Base-by-base conservation (phyloP, 208 protist genomes). In the Trypanosoma cruzi region DNA sequence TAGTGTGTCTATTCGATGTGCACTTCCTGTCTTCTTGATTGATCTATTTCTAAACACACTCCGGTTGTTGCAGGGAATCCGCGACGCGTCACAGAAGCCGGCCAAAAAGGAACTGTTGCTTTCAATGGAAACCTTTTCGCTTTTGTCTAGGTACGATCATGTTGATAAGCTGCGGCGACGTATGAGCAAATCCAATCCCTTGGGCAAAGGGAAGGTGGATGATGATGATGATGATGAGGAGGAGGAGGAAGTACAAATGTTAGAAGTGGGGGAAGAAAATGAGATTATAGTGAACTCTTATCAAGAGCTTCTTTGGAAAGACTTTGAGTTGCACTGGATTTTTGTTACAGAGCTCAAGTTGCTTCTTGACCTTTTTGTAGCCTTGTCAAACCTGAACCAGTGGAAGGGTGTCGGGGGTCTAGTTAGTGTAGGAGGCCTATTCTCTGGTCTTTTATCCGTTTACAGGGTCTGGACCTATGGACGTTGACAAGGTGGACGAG, bases 381-480 rank as follows among this genome's bases (percentile, higher is more conserved):
- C 88, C 18, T 68, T 82, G 13, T 84, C 85, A 31, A 85, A 84
- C 54, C 22, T 92, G 48, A 68, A 73, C 16, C 61, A 59, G 2
- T 96, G 86, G 86, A 86, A 89, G 46, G 65, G 68, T 32, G 68
- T 82, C 26, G 82, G 90, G 62, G 86, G 86, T 0, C 63, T 80
- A 2, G 80, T 92, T n/a, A 94, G 87, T 62, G 63, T 89, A 18
- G 86, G 84, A 6, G 91, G 91, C 53, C 77, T 96, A 24, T 80
- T 91, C 40, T 96, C 91, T 40, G 91, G 88, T 0, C 71, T 96
- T 55, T 88, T 88, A 40, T 96, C 91, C 0, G 80, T 96, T n/a
- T 96, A 96, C 60, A 82, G 91, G 40, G 91, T 96, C 10, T 96
- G 91, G 91, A 94, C 91, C 4, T 96, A 96, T 70, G 91, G 91